Base-by-base conservation (phyloP, 1,284 basidiomycete genomes). In the Leccinum ponderosum region DNA sequence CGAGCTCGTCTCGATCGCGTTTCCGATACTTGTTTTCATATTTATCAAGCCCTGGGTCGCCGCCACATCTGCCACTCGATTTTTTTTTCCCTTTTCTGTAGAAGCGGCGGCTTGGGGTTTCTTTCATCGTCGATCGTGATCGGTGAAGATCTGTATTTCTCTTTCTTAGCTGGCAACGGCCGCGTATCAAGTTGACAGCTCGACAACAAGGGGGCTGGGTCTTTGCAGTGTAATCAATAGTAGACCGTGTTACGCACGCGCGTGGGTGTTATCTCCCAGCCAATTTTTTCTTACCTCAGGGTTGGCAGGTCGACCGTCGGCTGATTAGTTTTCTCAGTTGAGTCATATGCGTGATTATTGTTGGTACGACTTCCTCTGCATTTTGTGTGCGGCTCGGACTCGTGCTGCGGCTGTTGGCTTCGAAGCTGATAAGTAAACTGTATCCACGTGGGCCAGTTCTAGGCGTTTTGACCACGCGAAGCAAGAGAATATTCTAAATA, bases 41-140 rank as follows among this genome's bases (percentile, higher is more conserved):
- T 72, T 72, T 69, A 72, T 55, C 56, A 9, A 47, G 29, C 48
- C 44, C 63, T 37, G 17, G 47, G 56, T 35, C 42, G 55, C 42
- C 42, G 17, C 17, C n/a, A 8, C 50, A 58, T 59, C 57, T 58
- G 57, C 65, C 39, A 44, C 42, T 42, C 4, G 8, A 42, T n/a
- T n/a, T 17, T 42, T 44, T 17, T 42, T 17, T 9, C 39, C n/a
- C n/a, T 42, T 42, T 42, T 44, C 9, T 33, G 47, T 27, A 37
- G 58, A 31, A 22, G 62, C 37, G 22, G 48, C 50, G 51, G 44
- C 39, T 33, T 7, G 42, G 25, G 44, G 17, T 47, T 47, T 9
- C 17, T 53, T 33, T 54, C 52, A 14, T 31, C 22, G 17, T 33
- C 31, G 54, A 65, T 65, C 52, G 42, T 15, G 50, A 56, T 66